Percentiles rank a stretch among this genome's conserved stretches.
Evolutionary conservation across 31 red algal genomes (phyloP).

Genomic region (Endocladia muricata): DNA sequence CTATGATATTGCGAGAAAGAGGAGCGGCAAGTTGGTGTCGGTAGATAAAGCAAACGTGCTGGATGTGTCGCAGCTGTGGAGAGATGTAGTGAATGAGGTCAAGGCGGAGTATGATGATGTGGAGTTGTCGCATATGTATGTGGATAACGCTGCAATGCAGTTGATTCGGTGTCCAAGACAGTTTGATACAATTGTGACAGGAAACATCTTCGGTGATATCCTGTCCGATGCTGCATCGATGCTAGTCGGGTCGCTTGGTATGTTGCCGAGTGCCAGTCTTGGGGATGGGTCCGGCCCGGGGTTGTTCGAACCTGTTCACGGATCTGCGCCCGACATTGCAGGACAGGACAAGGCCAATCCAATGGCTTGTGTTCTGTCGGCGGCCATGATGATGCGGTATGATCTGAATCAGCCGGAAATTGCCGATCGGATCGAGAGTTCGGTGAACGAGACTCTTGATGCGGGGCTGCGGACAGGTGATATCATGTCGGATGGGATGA

Average conservation of each 20-base stretch:
- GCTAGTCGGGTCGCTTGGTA: slow-evolving; percentile 91
- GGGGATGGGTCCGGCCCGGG: slow-evolving; percentile 80
- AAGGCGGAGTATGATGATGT: slow-evolving; percentile 72
- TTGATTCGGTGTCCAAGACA: slow-evolving; percentile 90
- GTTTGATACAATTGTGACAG: slow-evolving; percentile 93
- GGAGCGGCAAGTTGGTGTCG: slow-evolving; percentile 42
- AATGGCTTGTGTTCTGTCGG: slow-evolving; percentile 84
- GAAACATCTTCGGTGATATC: slow-evolving; percentile 98
- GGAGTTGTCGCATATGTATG: slow-evolving; percentile 92
- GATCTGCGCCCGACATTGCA: slow-evolving; percentile 98
- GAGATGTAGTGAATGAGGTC: slow-evolving; percentile 72
- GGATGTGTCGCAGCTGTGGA: slow-evolving; percentile 92
- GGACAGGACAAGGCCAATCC: slow-evolving; percentile 95
- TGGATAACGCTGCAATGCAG: slow-evolving; percentile 98
- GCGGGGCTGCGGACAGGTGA: slow-evolving; percentile 80
- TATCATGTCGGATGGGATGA: slow-evolving; percentile 86
- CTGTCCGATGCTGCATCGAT: slow-evolving; percentile 90
- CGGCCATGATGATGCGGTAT: slow-evolving; percentile 91
- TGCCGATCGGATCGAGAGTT: slow-evolving; percentile 73
- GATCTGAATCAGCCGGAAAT: slow-evolving; percentile 70
- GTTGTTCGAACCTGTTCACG: slow-evolving; percentile 94
- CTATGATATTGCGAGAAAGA: slow-evolving; percentile 62
- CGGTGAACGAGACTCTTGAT: slow-evolving; percentile 79
- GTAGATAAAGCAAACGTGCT: slow-evolving; percentile 98
- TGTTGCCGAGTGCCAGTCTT: slow-evolving; percentile 88